phyloP scores from a whole-genome alignment of 2,329 filamentous ascomycete species.

The Colletotrichum sp. region DNA sequence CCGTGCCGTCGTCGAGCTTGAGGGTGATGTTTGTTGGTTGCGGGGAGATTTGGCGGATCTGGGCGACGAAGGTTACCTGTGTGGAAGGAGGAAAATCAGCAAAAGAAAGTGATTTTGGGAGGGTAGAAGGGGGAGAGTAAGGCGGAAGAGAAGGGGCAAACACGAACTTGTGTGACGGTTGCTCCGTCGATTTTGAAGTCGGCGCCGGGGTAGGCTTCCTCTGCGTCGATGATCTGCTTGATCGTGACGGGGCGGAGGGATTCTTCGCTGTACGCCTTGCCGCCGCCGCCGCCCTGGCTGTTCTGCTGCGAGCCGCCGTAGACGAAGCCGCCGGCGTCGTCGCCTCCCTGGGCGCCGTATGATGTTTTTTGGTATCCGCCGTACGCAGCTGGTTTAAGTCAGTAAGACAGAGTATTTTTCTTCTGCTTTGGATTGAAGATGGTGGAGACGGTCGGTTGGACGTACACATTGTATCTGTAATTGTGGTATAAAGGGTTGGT shows the following conservation, averaged over 20 bases:
- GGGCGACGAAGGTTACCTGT: constrained; percentile 77
- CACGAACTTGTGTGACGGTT: constrained; percentile 70
- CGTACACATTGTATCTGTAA: background rate
- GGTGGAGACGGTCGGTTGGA: background rate
- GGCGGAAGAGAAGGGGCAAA: background rate
- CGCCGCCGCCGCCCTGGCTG: constrained; percentile 55
- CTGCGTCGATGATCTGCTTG: constrained; percentile 88
- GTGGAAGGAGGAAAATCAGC: background rate
- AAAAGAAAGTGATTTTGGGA: background rate
- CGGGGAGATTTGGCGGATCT: constrained; percentile 85
- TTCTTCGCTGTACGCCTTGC: constrained; percentile 75
- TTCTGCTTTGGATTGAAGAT: background rate
- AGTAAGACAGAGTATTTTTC: background rate
- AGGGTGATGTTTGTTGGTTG: constrained; percentile 93
- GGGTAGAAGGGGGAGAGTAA: background rate
- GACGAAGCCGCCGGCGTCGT: constrained; percentile 67
- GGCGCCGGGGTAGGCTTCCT: constrained; percentile 72
- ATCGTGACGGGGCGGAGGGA: constrained; percentile 93
- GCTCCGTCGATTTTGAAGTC: constrained; percentile 85
- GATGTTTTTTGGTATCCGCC: constrained; percentile 40
- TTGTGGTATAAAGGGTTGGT: background rate
- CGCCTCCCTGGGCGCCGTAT: constrained; percentile 61
- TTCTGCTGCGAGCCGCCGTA: constrained; percentile 64
- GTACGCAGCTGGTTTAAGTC: constrained; percentile 48
- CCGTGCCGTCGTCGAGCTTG: constrained; percentile 94